Base-by-base conservation (phyloP, 768 basidiomycete species). In the Hygrophorus russula region DNA sequence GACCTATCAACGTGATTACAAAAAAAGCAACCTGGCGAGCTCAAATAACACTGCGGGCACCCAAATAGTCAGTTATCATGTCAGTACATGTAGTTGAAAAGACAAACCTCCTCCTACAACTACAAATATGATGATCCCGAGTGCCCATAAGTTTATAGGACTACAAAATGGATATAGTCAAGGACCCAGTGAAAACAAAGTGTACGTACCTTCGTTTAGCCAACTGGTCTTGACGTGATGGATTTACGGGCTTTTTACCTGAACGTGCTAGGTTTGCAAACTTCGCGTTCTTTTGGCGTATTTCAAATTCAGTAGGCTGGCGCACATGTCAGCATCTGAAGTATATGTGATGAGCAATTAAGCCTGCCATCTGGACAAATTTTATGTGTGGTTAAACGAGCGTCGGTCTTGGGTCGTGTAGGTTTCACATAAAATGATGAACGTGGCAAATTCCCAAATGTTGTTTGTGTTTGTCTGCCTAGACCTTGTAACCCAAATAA, bases 251-350 rank as follows among this genome's bases (percentile, higher is more conserved):
- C 37, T 84, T 83, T 70, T 86, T 89, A 53, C 87, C 87, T 30
- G 73, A 61, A 49, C 74, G 76, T 49, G 76, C 80, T 48, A 79
- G 77, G 47, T 70, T 76, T 32, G 80, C 82, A 62, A 91, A 91
- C 63, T 87, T 81, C 45, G 71, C 73, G 60, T 89, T 91, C 60
- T 77, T 76, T 55, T 78, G 76, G 52, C 83, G 80, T 63, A 88
- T 71, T 55, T 89, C 86, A 58, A 84, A 87, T 68, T 83, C 76
- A 43, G 81, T 85, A 42, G 85, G 84, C 83, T 87, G 53, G 6
- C 12, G 30, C 13, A 27, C 12, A 18, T 35, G 17, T 34, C 29
- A 48, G 37, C 24, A n/a, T 8, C 11, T 4, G 14, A 30, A 43
- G 12, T 11, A 19, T 7, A 5, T 24, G 9, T 7, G 12, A 24